A percentile compares a stretch with the other conserved stretches of the same genome.
Evolutionary conservation across 805 yeast species (phyloP).

Genomic region (Suhomyces pyralidae): DNA sequence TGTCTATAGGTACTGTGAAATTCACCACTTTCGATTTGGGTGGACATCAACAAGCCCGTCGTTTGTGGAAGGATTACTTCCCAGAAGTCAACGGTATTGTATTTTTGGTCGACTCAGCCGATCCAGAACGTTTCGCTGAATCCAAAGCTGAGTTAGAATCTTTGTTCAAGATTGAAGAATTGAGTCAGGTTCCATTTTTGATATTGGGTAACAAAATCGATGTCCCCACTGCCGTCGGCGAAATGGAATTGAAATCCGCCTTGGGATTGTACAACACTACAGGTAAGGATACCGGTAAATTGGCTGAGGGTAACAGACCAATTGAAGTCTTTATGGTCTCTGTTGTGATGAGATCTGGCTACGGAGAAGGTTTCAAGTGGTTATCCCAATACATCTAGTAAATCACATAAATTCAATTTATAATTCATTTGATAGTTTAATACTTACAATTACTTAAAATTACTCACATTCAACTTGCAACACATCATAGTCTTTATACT

Average conservation of each 20-base stretch:
- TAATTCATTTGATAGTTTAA: no score
- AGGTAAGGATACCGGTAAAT: constrained; percentile 70
- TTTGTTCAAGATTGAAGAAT: constrained; percentile 87
- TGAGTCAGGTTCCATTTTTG: constrained; percentile 84
- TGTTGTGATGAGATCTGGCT: constrained; percentile 97
- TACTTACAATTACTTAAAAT: no score
- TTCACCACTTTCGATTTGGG: constrained; percentile 98
- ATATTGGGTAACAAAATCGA: constrained; percentile 97
- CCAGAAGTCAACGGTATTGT: constrained; percentile 99
- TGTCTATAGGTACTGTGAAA: constrained; percentile 92
- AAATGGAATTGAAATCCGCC: constrained; percentile 88
- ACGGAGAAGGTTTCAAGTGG: constrained; percentile 98
- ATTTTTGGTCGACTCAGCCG: constrained; percentile 95
- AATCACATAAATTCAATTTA: no score
- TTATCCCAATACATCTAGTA: constrained; percentile 85
- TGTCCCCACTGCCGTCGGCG: constrained; percentile 89
- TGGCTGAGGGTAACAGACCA: constrained; percentile 77
- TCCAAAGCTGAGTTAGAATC: constrained; percentile 94
- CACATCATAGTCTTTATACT: no score
- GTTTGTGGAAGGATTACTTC: constrained; percentile 98
- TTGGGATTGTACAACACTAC: constrained; percentile 86
- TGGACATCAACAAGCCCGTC: constrained; percentile 98
- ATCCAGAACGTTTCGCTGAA: constrained; percentile 91
- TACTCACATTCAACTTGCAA: no score
- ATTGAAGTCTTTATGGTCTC: constrained; percentile 97